These are phyloP conservation scores for Sporothrix sp. DNA, from an alignment of 2,329 filamentous ascomycete genomes.

Conservation along the genomic window DNA sequence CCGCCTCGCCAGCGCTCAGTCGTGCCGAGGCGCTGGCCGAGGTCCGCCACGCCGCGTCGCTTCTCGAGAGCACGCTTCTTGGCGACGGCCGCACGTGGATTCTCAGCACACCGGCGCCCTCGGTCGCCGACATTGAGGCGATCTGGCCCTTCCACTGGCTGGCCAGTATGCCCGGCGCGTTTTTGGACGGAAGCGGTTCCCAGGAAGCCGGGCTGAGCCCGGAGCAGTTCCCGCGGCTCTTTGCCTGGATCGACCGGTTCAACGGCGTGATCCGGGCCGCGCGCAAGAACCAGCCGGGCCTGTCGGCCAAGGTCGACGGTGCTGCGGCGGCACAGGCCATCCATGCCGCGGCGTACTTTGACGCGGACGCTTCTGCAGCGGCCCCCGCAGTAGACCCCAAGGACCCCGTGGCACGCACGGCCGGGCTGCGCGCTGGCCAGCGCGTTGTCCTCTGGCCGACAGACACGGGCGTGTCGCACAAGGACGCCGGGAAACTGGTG, in stretches of 20 bases:
- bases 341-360: constrained; percentile 34
- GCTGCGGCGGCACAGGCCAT: constrained; percentile 43
- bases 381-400: constrained; percentile 12
- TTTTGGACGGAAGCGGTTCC: constrained; percentile 29
- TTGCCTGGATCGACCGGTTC: constrained; percentile 57
- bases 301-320: constrained; percentile 35
- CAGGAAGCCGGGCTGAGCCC: constrained; percentile 32
- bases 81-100: constrained; percentile 60
- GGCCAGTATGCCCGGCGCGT: constrained; percentile 40
- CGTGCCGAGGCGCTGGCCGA: constrained; percentile 48
- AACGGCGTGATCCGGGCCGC: constrained; percentile 35
- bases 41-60: constrained; percentile 42
- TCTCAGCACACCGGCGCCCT: constrained; percentile 39
- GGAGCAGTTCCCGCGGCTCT: constrained; percentile 47
- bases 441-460: constrained; percentile 50
- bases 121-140: constrained; percentile 58
- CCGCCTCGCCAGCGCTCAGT: constrained; percentile 9
- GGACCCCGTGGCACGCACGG: constrained; percentile 38
- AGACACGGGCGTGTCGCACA: constrained; percentile 50
- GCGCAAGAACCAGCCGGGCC: constrained; percentile 23
- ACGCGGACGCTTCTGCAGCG: constrained; percentile 33
- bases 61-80: constrained; percentile 54
- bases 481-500: constrained; percentile 47
- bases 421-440: constrained; percentile 43
- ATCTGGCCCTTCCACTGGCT: constrained; percentile 63